Percentiles rank a stretch among this genome's conserved stretches.
phyloP scores from a whole-genome alignment of 495 filamentous ascomycete species.

The Penicillium odoratum region DNA sequence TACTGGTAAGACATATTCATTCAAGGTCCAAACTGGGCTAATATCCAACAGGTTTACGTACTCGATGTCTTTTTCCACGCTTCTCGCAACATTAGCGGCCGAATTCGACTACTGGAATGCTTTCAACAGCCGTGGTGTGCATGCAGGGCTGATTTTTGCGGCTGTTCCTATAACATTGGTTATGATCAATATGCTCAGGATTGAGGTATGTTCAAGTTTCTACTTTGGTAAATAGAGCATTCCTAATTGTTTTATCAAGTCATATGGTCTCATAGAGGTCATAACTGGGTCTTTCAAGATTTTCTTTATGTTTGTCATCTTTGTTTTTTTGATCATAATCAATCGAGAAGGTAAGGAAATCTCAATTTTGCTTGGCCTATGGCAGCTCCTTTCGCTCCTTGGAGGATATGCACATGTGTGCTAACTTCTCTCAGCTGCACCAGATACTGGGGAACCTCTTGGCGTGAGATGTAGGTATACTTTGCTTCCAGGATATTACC shows the following conservation, averaged over 20 bases:
- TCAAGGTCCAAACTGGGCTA: not conserved
- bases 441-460: constrained; percentile 4
- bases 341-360: constrained; percentile 21
- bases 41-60: constrained; percentile 41
- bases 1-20: constrained; percentile 40
- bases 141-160: constrained; percentile 31
- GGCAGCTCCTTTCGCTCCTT: not conserved
- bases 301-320: constrained; percentile 26
- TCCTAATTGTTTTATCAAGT: constrained; percentile 14
- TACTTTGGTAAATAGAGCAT: not conserved
- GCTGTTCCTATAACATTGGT: constrained; percentile 32
- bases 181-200: constrained; percentile 33
- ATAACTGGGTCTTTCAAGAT: constrained; percentile 41
- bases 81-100: constrained; percentile 40
- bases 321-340: constrained; percentile 33
- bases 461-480: constrained; percentile 22
- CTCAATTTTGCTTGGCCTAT: not conserved
- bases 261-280: constrained; percentile 41
- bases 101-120: constrained; percentile 38
- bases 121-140: constrained; percentile 21
- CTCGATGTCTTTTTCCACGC: constrained; percentile 39
- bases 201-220: constrained; percentile 26
- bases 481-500: not conserved
- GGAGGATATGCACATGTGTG: not conserved
- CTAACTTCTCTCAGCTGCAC: constrained; percentile 9